Conservation (phyloP, 176 grass and related monocot genomes). For the Echinochloa phyllopogon region DNA sequence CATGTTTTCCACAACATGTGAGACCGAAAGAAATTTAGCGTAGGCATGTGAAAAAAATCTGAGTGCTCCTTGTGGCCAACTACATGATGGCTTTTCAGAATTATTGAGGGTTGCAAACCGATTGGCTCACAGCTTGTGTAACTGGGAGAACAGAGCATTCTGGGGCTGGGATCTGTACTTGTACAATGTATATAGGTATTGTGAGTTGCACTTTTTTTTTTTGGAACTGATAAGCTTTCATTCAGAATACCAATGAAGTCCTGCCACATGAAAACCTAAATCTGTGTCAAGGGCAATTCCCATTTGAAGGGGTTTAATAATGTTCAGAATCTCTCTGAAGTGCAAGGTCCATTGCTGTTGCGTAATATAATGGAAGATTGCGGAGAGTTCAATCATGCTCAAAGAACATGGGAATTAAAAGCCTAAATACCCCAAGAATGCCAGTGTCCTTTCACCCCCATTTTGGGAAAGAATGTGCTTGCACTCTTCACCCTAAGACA, state of each 20-base stretch:
- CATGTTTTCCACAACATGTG: not conserved
- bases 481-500: slow-evolving; percentile 44
- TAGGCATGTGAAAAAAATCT: not conserved
- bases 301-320: not conserved
- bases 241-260: not conserved
- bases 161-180: not conserved
- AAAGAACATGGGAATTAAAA: slow-evolving; percentile 36
- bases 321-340: not conserved
- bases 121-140: not conserved
- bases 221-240: not conserved
- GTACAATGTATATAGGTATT: not conserved
- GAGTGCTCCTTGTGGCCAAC: slow-evolving; percentile 23
- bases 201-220: not conserved
- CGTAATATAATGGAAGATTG: slow-evolving; percentile 24
- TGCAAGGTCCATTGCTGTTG: not conserved
- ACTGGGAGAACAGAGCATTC: not conserved
- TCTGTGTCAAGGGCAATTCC: not conserved
- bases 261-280: not conserved
- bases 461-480: slow-evolving; percentile 47
- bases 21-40: slow-evolving; percentile 5
- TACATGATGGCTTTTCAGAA: slow-evolving; percentile 3
- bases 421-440: not conserved
- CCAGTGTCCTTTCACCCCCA: slow-evolving; percentile 7
- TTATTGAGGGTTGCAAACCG: slow-evolving; percentile 10
- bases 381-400: slow-evolving; percentile 16